Conservation (phyloP, 352 stramenopile species). For the Pythium pyrilobum region DNA sequence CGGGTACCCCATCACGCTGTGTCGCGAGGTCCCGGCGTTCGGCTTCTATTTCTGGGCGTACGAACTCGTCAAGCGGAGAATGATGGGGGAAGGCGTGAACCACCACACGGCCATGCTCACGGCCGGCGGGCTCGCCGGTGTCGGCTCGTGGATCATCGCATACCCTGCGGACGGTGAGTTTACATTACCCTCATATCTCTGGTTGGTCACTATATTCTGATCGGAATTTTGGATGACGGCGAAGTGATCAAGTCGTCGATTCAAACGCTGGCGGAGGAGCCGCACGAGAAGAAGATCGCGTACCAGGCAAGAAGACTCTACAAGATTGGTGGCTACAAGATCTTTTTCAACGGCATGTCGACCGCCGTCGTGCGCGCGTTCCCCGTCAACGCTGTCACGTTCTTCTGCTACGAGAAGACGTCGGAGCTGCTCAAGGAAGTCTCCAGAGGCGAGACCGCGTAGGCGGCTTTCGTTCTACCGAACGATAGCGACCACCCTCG, state of each 20-base stretch:
- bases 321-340: slow-evolving; percentile 47
- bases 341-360: slow-evolving; percentile 75
- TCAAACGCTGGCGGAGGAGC: slow-evolving; percentile 59
- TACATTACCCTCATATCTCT: not conserved
- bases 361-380: slow-evolving; percentile 80
- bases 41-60: slow-evolving; percentile 83
- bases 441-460: slow-evolving; percentile 13
- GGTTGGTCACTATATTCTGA: not conserved
- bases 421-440: slow-evolving; percentile 63
- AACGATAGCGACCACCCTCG: too few relatives aligned
- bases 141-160: slow-evolving; percentile 75
- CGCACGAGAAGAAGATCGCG: slow-evolving; percentile 59
- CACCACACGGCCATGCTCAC: slow-evolving; percentile 72
- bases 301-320: slow-evolving; percentile 71
- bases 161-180: slow-evolving; percentile 75
- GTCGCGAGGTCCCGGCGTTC: slow-evolving; percentile 76
- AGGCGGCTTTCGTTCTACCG: too few relatives aligned
- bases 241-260: slow-evolving; percentile 84
- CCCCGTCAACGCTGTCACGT: slow-evolving; percentile 81
- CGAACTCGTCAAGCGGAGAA: slow-evolving; percentile 69
- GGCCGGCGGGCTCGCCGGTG: slow-evolving; percentile 68
- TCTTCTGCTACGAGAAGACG: slow-evolving; percentile 81
- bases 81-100: slow-evolving; percentile 52
- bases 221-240: not conserved
- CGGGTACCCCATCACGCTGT: slow-evolving; percentile 68